Evolutionary conservation across 1,284 basidiomycete species (phyloP), one percentile per base, ranked within the genome.

Genomic region (Cryptococcus wingfieldii): DNA sequence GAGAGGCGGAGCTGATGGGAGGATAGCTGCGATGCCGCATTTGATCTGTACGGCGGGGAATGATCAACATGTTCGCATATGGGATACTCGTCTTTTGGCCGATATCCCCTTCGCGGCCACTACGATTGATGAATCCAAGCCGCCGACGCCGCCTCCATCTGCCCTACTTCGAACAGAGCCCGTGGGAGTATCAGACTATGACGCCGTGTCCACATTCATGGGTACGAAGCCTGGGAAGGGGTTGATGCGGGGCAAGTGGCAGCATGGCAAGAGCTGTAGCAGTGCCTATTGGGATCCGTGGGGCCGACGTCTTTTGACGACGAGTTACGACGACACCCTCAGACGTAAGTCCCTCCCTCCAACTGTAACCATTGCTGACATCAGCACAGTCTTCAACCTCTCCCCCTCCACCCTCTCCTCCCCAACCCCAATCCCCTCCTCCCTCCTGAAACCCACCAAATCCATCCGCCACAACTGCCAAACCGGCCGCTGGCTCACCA

Each of bases 281-380:
- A 68, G 74, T 1, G 77, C 79, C 0, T 79, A 79, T 58, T 80
- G 78, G 71, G 79, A 80, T 63, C 71, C 75, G n/a, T 75, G 69
- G 54, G 79, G 79, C 0, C 61, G 68, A 16, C 59, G 74, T 34
- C 64, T 79, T 12, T 55, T 79, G n/a, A 74, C 73, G 1, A 79
- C 78, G 9, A 71, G 70, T 46, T 79, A 79, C 55, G 78, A 79
- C 47, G 77, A 79, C 59, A 42, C 23, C 14, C 49, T 31, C 12
- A 18, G 46, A 47, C 3, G 46, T 31, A n/a, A 10, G 25, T 31
- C 46, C 10, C 4, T 23, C 31, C 31, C 10, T 47, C 46, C 6
- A 10, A 25, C 19, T 42, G 10, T 23, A 4, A 16, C 5, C 16
- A 14, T 8, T 27, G 14, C 49, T 23, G 38, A 50, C 25, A 52